Percentiles rank a stretch among this genome's conserved stretches.
These are phyloP conservation scores for Didymella pinodella DNA, from an alignment of 2,329 filamentous ascomycete species.

Conservation along the genomic window DNA sequence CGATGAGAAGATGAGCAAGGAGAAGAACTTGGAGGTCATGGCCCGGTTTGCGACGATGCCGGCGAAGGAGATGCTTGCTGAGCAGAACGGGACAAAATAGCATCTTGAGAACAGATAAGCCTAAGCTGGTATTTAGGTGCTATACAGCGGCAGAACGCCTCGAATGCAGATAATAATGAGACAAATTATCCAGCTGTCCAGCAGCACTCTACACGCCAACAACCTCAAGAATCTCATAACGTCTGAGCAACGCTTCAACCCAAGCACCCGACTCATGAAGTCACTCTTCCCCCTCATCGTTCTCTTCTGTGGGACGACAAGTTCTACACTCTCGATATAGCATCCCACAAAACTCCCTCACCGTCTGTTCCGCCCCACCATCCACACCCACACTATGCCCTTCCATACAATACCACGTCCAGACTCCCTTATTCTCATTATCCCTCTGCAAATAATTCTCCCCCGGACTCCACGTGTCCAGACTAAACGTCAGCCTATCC, in stretches of 20 bases:
- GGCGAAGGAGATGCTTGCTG: constrained; percentile 50
- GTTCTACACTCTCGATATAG: constrained; percentile 40
- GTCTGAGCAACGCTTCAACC: constrained; percentile 3
- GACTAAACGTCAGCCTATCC: constrained; percentile 44
- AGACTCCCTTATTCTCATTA: constrained; percentile 29
- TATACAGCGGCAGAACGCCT: not conserved
- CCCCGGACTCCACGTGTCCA: constrained; percentile 48
- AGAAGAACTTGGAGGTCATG: constrained; percentile 61
- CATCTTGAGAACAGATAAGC: not conserved
- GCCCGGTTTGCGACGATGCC: constrained; percentile 60
- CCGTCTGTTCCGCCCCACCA: constrained; percentile 30
- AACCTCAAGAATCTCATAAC: constrained; percentile 6
- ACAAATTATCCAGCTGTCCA: not conserved
- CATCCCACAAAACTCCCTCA: constrained; percentile 43
- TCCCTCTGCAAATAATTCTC: constrained; percentile 46
- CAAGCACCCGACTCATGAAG: not conserved
- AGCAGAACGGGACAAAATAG: constrained; percentile 24
- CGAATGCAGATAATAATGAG: not conserved
- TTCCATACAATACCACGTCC: constrained; percentile 47
- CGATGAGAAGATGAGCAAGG: constrained; percentile 57
- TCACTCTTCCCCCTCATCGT: constrained; percentile 28
- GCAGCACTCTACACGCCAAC: constrained; percentile 7
- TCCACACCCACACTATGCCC: constrained; percentile 39
- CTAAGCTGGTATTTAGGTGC: constrained; percentile 1
- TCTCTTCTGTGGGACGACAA: constrained; percentile 29